Percentiles rank a stretch among this genome's conserved stretches.
Conservation (phyloP, 805 yeast genomes). For the Teunomyces lycoperdinae region DNA sequence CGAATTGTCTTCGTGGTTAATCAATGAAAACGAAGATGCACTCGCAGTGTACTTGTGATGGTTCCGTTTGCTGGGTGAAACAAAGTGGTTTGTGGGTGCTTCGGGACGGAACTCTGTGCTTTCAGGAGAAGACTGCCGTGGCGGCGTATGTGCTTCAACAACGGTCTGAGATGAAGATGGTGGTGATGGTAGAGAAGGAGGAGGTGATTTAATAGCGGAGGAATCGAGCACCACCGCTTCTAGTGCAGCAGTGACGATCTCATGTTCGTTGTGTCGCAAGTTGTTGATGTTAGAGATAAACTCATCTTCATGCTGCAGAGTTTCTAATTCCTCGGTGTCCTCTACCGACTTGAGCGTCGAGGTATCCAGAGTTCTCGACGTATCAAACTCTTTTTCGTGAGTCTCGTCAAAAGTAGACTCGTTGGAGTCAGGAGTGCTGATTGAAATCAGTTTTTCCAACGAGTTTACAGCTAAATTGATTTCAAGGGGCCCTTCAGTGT, state of each 20-base stretch:
- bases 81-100: slow-evolving; percentile 1
- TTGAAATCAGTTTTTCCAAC: slow-evolving; percentile 6
- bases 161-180: too few species aligned
- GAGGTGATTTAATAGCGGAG: not conserved
- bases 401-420: slow-evolving; percentile 2
- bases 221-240: not conserved
- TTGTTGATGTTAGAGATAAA: slow-evolving; percentile 25
- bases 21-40: slow-evolving; percentile 20
- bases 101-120: not conserved
- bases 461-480: not conserved
- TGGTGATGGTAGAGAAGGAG: not conserved
- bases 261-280: slow-evolving; percentile 27
- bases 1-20: slow-evolving; percentile 24
- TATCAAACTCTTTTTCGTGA: slow-evolving; percentile 11
- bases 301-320: slow-evolving; percentile 7
- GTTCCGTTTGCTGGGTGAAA: slow-evolving; percentile 14
- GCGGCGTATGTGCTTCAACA: not conserved
- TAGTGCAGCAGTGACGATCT: not conserved
- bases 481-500: not conserved
- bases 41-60: slow-evolving; percentile 16
- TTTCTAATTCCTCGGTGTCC: not conserved
- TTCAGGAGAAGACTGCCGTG: not conserved
- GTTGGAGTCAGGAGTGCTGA: not conserved
- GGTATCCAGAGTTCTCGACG: not conserved
- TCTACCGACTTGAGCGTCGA: not conserved